Evolutionary conservation across 2,329 filamentous ascomycete species (phyloP).

Genomic region (Trichoderma hamatum): DNA sequence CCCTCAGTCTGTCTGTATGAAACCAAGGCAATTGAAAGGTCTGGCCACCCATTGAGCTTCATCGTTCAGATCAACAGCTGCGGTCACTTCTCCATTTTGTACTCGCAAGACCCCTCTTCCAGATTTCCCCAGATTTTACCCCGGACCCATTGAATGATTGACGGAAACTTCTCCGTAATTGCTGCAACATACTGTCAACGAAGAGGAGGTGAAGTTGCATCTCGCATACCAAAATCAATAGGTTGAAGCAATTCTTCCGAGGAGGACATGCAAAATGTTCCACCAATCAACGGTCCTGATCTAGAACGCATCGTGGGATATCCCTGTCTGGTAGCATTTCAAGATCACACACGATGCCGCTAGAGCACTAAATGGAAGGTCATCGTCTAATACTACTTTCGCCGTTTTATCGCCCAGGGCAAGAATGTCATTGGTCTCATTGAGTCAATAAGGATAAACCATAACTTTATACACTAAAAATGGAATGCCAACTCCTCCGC

Average conservation of each 20-base stretch:
- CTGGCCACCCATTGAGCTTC: background rate
- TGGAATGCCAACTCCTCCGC: conserved; percentile 16
- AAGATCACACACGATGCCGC: background rate
- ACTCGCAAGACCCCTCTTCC: background rate
- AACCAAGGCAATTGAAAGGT: background rate
- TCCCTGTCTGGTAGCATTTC: background rate
- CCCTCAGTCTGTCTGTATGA: background rate
- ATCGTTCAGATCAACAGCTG: background rate
- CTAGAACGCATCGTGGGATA: background rate
- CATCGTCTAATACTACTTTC: background rate
- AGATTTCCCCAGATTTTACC: conserved; percentile 22
- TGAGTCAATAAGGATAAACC: conserved; percentile 8
- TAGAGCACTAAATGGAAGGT: background rate
- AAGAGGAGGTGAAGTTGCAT: background rate
- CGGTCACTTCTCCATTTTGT: background rate
- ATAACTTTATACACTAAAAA: conserved; percentile 14
- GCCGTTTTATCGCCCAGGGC: background rate
- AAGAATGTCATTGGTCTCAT: conserved; percentile 20
- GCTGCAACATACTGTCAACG: background rate
- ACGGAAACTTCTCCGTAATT: background rate
- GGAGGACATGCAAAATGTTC: conserved; percentile 12
- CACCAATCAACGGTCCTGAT: conserved; percentile 22
- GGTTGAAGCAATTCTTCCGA: conserved; percentile 9
- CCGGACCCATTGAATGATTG: background rate
- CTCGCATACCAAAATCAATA: background rate